Base-by-base conservation (phyloP, 2,329 filamentous ascomycete genomes). In the Myriosclerotinia curreyana region DNA sequence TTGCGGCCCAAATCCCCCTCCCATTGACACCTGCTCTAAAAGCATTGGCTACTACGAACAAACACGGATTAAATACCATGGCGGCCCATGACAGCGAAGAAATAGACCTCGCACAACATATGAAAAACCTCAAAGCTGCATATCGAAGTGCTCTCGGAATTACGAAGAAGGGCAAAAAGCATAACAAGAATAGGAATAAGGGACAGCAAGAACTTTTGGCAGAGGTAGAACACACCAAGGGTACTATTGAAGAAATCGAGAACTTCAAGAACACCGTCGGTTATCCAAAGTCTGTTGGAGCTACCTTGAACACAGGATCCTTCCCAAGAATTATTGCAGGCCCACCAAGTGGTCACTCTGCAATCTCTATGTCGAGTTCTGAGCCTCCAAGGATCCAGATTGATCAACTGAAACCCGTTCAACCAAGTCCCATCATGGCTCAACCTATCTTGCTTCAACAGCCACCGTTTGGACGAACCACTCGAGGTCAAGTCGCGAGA, bases 61-160 rank as follows among this genome's bases (percentile, higher is more conserved):
- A 68, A 55, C 61, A 69, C 60, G 59, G 50, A 54, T n/a, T 62
- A 4, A 67, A 69, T 62, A n/a, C 58, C 42, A 69, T 71, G 66
- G 52, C 61, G 22, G 64, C 66, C 25, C 65, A 67, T 38, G 46
- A 65, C 34, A 61, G 49, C 40, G 68, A 71, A 50, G 71, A 70
- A 12, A 64, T 65, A 49, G 56, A 65, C 22, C 58, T 71, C 12
- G 69, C 69, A 31, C 67, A 67, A 31, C 69, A 74, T 54, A 56
- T 74, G 40, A 74, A 72, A 62, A 66, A 66, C 48, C 67, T 75
- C 34, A 75, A 75, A 64, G 72, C 73, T 52, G 74, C 73, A 31
- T 75, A 74, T 66, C 68, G 70, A 62, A 69, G 53, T 54, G 73
- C 73, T 46, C 70, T 75, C 65, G 71, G 73, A 2, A 60, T 64